phyloP scores from a whole-genome alignment of 2,329 filamentous ascomycete genomes.

The Chlorencoelia australis region DNA sequence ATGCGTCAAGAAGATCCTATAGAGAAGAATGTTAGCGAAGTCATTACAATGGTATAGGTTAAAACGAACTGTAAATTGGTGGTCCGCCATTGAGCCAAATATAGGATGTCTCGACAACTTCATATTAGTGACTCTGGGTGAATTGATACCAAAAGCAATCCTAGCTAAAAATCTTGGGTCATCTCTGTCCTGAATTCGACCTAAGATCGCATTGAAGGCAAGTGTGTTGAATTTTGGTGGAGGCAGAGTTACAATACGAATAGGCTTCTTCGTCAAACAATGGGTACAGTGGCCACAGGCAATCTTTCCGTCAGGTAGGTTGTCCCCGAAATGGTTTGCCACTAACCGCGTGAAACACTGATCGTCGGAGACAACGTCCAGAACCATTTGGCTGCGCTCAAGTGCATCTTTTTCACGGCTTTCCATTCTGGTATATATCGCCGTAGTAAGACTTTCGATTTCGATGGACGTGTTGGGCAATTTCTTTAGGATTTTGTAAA shows the following conservation, averaged over 20 bases:
- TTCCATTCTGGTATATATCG: conserved; percentile 41
- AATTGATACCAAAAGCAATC: conserved; percentile 52
- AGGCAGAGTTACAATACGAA: conserved; percentile 32
- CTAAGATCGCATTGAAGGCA: conserved; percentile 35
- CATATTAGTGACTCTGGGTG: conserved; percentile 40
- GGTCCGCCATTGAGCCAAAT: conserved; percentile 45
- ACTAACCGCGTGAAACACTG: conserved; percentile 43
- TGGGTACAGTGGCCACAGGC: conserved; percentile 48
- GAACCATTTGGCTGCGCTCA: conserved; percentile 38
- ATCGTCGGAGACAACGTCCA: conserved; percentile 41
- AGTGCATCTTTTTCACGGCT: conserved; percentile 44
- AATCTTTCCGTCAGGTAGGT: conserved; percentile 31
- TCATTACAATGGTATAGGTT: too few relatives aligned
- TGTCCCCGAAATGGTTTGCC: conserved; percentile 48
- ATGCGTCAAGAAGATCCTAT: too few relatives aligned
- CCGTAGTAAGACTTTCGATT: conserved; percentile 34
- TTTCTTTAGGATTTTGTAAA: conserved; percentile 39
- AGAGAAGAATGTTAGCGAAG: too few relatives aligned
- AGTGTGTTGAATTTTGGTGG: conserved; percentile 30
- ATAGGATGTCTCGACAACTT: conserved; percentile 36
- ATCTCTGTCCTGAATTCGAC: conserved; percentile 37
- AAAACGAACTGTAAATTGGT: conserved; percentile 39
- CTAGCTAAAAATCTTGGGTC: conserved; percentile 49
- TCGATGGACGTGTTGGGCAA: conserved; percentile 35
- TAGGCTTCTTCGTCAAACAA: conserved; percentile 31